Base-by-base conservation (phyloP, 805 yeast genomes). In the Maudiozyma serrabonitensis region DNA sequence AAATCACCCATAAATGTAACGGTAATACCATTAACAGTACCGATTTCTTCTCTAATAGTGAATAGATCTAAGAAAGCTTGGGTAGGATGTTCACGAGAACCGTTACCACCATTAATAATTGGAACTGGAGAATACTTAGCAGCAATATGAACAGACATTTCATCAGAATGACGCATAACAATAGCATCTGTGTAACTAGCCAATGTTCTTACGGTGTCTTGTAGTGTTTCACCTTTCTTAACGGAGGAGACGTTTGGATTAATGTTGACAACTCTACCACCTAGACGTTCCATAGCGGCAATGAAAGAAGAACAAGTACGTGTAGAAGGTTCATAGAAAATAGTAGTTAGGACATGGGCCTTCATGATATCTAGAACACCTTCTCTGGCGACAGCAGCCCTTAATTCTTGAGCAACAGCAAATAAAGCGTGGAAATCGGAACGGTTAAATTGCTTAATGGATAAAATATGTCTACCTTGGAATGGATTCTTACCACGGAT, bases 201-300 rank as follows among this genome's bases (percentile, higher is more conserved):
- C 72, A 93, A 76, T 13, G 97, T 81, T 70, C 99, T 82, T 57
- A 93, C 81, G 39, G 99, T 93, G 67, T 93, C 99, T 72, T 91
- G 97, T 64, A 93, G 76, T 43, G 97, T 86, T 76, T 93, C 99
- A 58, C 99, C 99, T 77, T 93, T 93, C 75, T 88, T 87, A 46
- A 90, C 96, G 23, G 96, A 87, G n/a, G 98, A 90, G 34, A 89
- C 77, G 56, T 79, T 81, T 52, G 93, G 85, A 54, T 86, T 77
- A 56, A 93, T 85, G 49, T 95, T 79, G 57, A 95, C 86, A 58
- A 89, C 95, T 70, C 96, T 81, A 66, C 99, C 99, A 69, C 99
- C 99, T 61, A 93, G 77, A 74, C 99, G 86, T 76, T 93, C 98
- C 99, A 93, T 93, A 52, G 99, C 99, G 60, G 96, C 96, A 68